Base-by-base conservation (phyloP, 2,329 filamentous ascomycete genomes). In the Scytalidium sp. region DNA sequence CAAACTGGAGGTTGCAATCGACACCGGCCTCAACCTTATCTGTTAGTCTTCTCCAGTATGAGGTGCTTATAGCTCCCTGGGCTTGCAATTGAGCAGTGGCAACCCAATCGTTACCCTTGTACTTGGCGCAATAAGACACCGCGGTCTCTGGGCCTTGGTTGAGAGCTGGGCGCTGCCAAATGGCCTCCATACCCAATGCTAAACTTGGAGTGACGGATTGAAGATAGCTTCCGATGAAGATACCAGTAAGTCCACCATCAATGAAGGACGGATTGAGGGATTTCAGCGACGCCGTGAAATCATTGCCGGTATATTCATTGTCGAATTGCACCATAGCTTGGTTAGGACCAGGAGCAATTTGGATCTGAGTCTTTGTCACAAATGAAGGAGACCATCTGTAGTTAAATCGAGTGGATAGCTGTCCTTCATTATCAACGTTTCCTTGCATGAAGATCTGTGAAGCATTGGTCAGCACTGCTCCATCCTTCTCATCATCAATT, bases 21-120 rank as follows among this genome's bases (percentile, higher is more conserved):
- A 96, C 90, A 72, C 94, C 94, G 54, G 91, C 93, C 76, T 97
- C 93, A 25, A 99, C 91, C 74, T 92, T 94, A 59, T 97, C 94
- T 20, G 91, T 94, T 60, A 99, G 74, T 65, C 81, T 86, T 68
- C 88, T 85, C 94, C 94, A 99, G 83, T 94, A 99, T 27, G 91
- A 93, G 41, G 91, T 87, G 70, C 88, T 93, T 57, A 99, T 74
- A 54, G 86, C 89, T 53, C 94, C 92, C 71, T 93, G 89, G 39
- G 90, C 88, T 47, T 62, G 59, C 49, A 97, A 77, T 74, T 97
- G 93, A 57, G 87, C 90, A 56, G 88, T 95, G 47, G 88, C 93
- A 66, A 96, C 86, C 92, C 93, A 99, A 67, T 97, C 92, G 49
- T 83, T 78, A 51, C 88, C 81, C 80, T 91, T 96, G 80, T 99